Evolutionary conservation across 371 early-diverging fungal species (phyloP), one percentile per base, ranked within the genome.

Genomic region (Mucor plumbeus): DNA sequence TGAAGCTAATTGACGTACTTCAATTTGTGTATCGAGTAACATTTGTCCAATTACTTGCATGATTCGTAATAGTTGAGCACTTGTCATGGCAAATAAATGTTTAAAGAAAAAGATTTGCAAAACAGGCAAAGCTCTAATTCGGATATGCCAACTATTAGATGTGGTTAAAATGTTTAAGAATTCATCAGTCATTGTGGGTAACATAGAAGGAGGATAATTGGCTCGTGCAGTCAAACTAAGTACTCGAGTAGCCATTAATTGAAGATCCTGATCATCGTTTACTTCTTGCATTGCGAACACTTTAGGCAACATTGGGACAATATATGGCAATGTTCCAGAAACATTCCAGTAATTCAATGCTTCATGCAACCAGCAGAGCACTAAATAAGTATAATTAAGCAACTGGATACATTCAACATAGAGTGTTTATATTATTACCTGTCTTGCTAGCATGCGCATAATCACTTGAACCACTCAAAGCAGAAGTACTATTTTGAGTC

Each of bases 1-100:
- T 5, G 92, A 87, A 0, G 95, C 95, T 65, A 93, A 71, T 73
- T 93, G 91, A 1, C 96, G 88, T 19, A 95, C 92, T 81, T 95
- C 95, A 55, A 94, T 84, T 66, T 93, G 93, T 2, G 84, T 76
- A 70, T 95, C 93, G 21, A 84, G 73, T n/a, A 94, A 71, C 82
- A 91, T 78, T 5, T 65, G 74, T 9, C 87, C 79, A 13, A 95
- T 83, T 0, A 84, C 80, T 33, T 88, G 76, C 87, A 94, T 84
- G 21, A 93, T 86, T 38, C 77, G 75, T 13, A 81, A 59, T 36
- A 87, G 76, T 58, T 85, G 75, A 7, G 78, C 73, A n/a, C 76
- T 66, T 11, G 79, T 71, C 78, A 94, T 71, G 19, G 80, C 73
- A 68, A 87, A 90, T 56, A 94, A 59, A 65, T 94, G 88, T 31